These are phyloP conservation scores for Sclerotinia glacialis DNA, from an alignment of 2,329 filamentous ascomycete species.

Conservation along the genomic window DNA sequence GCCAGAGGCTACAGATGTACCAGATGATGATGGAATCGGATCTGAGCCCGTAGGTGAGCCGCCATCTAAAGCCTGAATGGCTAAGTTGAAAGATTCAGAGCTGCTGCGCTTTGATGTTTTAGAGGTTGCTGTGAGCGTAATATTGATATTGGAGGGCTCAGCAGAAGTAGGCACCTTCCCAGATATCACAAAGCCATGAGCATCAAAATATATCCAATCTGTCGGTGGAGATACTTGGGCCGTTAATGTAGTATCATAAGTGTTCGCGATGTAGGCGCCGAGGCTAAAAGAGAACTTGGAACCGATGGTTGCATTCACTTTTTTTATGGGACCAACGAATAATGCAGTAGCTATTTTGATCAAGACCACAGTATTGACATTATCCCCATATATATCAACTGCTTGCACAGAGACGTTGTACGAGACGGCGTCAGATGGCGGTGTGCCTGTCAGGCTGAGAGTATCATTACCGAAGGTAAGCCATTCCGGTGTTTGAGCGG, in stretches of 20 bases:
- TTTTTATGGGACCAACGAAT: constrained; percentile 29
- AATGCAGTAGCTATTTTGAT: constrained; percentile 32
- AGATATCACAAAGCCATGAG: constrained; percentile 29
- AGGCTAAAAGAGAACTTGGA: constrained; percentile 33
- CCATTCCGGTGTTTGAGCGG: constrained; percentile 63
- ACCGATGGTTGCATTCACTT: constrained; percentile 34
- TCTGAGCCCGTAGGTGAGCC: constrained; percentile 8
- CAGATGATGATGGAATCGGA: constrained; percentile 20
- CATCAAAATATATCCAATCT: constrained; percentile 35
- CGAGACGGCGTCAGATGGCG: constrained; percentile 56
- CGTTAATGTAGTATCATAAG: constrained; percentile 30
- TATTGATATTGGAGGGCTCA: constrained; percentile 24
- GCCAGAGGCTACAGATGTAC: constrained; percentile 17
- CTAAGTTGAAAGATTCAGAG: constrained; percentile 31
- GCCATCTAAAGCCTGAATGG: constrained; percentile 19
- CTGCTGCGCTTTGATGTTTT: constrained; percentile 25
- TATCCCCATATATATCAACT: constrained; percentile 57
- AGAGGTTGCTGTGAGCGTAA: constrained; percentile 33
- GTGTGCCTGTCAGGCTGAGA: constrained; percentile 62
- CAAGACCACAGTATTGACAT: constrained; percentile 54
- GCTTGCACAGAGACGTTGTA: constrained; percentile 62
- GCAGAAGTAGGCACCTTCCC: constrained; percentile 31
- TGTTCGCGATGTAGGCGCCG: constrained; percentile 30
- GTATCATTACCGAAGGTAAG: constrained; percentile 61
- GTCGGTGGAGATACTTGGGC: constrained; percentile 26